Conservation (phyloP, 108 stramenopile species). For the Licmophora abbreviata region DNA sequence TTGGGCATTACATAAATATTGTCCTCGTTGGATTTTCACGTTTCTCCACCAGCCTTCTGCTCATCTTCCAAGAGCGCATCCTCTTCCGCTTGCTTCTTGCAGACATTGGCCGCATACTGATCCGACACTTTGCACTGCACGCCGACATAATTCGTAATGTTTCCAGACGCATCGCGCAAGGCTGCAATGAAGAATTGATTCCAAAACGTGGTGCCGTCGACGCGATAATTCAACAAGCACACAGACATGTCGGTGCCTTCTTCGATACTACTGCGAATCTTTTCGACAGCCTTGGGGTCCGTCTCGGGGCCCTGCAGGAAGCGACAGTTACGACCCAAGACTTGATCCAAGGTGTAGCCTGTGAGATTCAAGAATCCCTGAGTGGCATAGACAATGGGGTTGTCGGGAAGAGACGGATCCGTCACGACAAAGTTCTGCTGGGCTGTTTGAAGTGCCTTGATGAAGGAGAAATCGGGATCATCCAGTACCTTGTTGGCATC, state of each 20-base stretch:
- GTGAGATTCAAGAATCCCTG: constrained; percentile 90
- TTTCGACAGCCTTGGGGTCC: constrained; percentile 93
- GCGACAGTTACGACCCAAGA: constrained; percentile 94
- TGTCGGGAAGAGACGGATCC: constrained; percentile 92
- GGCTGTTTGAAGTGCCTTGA: constrained; percentile 93
- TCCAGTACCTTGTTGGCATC: constrained; percentile 90
- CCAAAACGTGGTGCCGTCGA: constrained; percentile 96
- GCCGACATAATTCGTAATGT: constrained; percentile 95
- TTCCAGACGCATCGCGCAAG: constrained; percentile 81
- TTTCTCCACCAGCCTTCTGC: not conserved
- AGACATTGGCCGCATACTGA: constrained; percentile 81
- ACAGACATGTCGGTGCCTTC: constrained; percentile 86
- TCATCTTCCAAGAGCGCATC: constrained; percentile 2
- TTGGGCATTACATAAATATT: too few relatives aligned
- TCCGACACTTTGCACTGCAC: constrained; percentile 93
- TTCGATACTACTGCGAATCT: constrained; percentile 87
- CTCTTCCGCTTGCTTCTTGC: constrained; percentile 76
- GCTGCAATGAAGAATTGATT: constrained; percentile 97
- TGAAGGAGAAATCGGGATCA: constrained; percentile 94
- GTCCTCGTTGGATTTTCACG: too few relatives aligned
- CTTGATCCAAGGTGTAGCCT: constrained; percentile 88
- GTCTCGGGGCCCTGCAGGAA: constrained; percentile 93
- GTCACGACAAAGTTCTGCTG: constrained; percentile 98
- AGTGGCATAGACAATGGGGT: constrained; percentile 91
- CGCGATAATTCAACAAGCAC: constrained; percentile 93